Evolutionary conservation across 345 rosid genomes (phyloP).

Genomic region (Aquilaria sinensis): DNA sequence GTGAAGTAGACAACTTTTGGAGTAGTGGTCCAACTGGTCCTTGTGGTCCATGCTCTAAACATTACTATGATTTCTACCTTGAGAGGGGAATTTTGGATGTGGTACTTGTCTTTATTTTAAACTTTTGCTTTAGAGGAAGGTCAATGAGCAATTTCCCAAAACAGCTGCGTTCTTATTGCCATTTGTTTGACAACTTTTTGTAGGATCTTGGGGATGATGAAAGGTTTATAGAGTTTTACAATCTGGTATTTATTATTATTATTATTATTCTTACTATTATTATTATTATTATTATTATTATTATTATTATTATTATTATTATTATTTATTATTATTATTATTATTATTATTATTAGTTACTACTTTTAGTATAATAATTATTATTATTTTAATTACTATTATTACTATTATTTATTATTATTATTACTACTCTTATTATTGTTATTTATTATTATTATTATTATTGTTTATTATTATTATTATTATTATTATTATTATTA

Average conservation of each 20-base stretch:
- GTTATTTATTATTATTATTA: too few species aligned
- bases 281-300: too few species aligned
- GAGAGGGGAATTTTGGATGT: slow-evolving; percentile 57
- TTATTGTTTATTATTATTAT: too few species aligned
- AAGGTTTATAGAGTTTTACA: slow-evolving; percentile 89
- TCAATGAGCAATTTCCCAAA: background rate
- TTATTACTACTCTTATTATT: too few species aligned
- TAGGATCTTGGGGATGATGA: slow-evolving; percentile 95
- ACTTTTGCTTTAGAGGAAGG: background rate
- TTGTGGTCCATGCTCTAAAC: slow-evolving; percentile 96
- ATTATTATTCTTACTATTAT: too few species aligned
- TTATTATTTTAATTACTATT: too few species aligned
- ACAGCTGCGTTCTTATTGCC: background rate
- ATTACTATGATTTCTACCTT: slow-evolving; percentile 85
- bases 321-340: too few species aligned
- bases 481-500: too few species aligned
- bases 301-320: too few species aligned
- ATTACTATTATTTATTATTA: too few species aligned
- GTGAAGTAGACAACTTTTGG: slow-evolving; percentile 95
- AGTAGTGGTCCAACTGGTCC: slow-evolving; percentile 91
- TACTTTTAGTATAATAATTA: too few species aligned
- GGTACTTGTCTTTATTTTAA: slow-evolving; percentile 22
- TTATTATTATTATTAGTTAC: too few species aligned
- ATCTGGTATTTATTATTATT: slow-evolving; percentile 60
- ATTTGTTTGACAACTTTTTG: slow-evolving; percentile 15